phyloP scores from a whole-genome alignment of 768 basidiomycete species.

The Russula ochroleuca region DNA sequence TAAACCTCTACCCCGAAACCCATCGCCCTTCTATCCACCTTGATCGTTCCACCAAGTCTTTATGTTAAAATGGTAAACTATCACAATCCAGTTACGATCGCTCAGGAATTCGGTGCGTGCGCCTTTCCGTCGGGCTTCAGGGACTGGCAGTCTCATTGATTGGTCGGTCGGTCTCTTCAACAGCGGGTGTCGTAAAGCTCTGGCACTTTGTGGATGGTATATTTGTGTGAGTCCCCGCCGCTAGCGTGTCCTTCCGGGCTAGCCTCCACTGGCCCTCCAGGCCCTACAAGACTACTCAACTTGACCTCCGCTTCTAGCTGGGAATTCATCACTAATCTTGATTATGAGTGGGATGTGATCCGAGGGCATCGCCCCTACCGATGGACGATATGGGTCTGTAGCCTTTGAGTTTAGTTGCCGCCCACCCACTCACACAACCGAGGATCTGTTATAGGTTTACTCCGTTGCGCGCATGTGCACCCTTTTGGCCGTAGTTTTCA shows the following conservation, averaged over 20 bases:
- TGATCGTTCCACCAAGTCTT: not conserved
- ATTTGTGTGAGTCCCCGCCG: constrained; percentile 3
- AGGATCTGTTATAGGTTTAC: constrained; percentile 1
- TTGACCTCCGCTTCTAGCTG: not conserved
- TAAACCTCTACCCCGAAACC: too few species aligned
- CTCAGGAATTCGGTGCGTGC: not conserved
- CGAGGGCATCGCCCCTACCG: constrained; percentile 10
- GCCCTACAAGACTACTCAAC: not conserved
- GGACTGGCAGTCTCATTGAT: not conserved
- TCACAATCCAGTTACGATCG: not conserved
- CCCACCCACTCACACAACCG: not conserved
- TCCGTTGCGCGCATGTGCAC: not conserved
- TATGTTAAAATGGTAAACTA: constrained; percentile 6
- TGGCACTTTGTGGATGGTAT: constrained; percentile 10
- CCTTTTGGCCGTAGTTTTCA: constrained; percentile 2
- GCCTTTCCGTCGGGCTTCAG: not conserved
- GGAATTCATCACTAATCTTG: not conserved
- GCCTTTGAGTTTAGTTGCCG: not conserved
- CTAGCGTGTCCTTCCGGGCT: not conserved
- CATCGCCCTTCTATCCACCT: not conserved
- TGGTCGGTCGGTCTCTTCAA: not conserved
- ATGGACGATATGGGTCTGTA: constrained; percentile 16
- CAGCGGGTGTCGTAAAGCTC: constrained; percentile 1
- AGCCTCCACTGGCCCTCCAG: too few species aligned
- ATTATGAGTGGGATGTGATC: constrained; percentile 8